Evolutionary conservation across 257 asterid species (phyloP), one percentile per base, ranked within the genome.

Genomic region (Gentiana macrophylla): DNA sequence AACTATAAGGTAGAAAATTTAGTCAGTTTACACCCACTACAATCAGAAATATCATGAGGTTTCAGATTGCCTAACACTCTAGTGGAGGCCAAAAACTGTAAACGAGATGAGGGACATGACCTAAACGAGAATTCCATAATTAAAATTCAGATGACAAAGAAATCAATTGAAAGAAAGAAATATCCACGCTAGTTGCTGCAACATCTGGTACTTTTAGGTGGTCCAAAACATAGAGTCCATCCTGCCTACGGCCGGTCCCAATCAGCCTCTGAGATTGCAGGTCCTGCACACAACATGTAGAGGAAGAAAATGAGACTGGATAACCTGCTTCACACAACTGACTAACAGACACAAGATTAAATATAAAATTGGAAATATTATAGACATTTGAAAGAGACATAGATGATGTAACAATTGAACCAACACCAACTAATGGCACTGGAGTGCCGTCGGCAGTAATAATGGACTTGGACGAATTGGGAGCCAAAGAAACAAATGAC

Each of bases 171-270:
- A 50, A 47, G 0, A 1, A 47, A 4, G 50, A 47, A 5, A 50
- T 1, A 8, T 50, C 53, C 3, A 50, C 53, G 5, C 53, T 12
- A 50, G 24, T 2, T 5, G 53, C 5, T 12, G 33, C 3, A n/a
- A 13, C 8, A 34, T 34, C 15, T 4, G 45, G 44, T 10, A 35
- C 59, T 54, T 35, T 54, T 8, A 54, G 24, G 2, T 54, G 6
- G 15, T 54, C 45, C 45, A 54, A 54, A 12, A 54, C 5, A 8
- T 54, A 13, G 1, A 53, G 37, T 24, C 41, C 37, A 37, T n/a
- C 35, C 35, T 34, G 36, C 57, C 57, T 53, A 53, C 3, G 32
- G 45, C 59, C 43, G 35, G 59, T 54, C 43, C 59, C 59, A 54
- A 54, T n/a, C 5, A 41, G 8, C 38, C 15, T 54, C 32, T 54